phyloP scores from a whole-genome alignment of 805 yeast species.

The Ogataea sp. region DNA sequence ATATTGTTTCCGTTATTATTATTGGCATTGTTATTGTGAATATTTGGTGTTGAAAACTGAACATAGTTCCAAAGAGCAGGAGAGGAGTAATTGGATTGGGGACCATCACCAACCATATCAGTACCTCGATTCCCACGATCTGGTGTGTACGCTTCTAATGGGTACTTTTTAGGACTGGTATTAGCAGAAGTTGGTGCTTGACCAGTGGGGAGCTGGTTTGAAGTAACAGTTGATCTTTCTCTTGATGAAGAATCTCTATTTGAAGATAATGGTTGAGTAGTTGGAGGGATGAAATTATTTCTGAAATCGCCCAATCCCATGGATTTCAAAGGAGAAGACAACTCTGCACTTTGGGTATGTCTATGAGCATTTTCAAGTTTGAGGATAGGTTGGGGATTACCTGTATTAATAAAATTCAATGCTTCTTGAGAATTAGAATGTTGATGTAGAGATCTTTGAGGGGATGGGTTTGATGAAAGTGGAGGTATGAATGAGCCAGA shows the following conservation, averaged over 20 bases:
- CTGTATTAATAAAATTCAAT: conserved; percentile 17
- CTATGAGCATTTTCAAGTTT: conserved; percentile 1
- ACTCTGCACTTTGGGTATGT: conserved; percentile 5
- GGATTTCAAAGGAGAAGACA: conserved; percentile 14
- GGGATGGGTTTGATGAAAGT: conserved; percentile 1
- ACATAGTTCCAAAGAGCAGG: conserved; percentile 95
- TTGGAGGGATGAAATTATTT: conserved; percentile 3
- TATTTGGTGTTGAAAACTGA: conserved; percentile 45
- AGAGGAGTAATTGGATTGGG: conserved; percentile 44
- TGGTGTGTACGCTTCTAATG: conserved; percentile 60
- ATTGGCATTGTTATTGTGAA: conserved; percentile 17
- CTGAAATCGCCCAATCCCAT: conserved; percentile 9
- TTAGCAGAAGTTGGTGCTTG: no score
- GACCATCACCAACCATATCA: conserved; percentile 11
- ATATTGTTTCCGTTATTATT: no score
- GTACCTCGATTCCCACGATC: conserved; percentile 38
- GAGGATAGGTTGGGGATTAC: background rate
- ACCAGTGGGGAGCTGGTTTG: no score
- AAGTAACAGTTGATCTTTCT: conserved; percentile 8
- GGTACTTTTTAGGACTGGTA: conserved; percentile 31
- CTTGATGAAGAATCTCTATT: conserved; percentile 7
- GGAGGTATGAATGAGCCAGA: background rate
- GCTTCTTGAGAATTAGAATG: conserved; percentile 18
- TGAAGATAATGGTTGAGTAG: conserved; percentile 4
- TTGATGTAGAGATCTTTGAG: conserved; percentile 4